Evolutionary conservation across 345 rosid genomes (phyloP), one percentile per base, ranked within the genome.

Genomic region (Diplotaxis tenuifolia): DNA sequence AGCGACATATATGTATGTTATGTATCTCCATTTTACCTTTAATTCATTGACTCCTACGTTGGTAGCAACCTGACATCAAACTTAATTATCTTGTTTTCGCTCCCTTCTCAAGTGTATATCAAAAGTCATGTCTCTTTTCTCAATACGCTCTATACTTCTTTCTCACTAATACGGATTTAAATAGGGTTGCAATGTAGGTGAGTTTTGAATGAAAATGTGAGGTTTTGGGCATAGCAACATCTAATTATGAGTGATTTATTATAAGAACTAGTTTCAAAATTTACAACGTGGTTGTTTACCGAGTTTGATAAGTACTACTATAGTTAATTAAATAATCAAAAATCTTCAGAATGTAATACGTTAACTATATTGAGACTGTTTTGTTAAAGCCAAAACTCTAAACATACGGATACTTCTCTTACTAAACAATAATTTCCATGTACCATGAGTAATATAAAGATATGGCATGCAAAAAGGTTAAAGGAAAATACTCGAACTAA

Each of bases 31-130:
- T 36, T 42, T 75, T 25, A 63, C 52, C 54, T 16, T 70, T 32
- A 12, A 69, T n/a, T n/a, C n/a, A n/a, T 31, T 23, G 65, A 70
- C 70, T 70, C 75, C 60, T 69, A 63, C 68, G 65, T 75, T 56
- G 60, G 70, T 25, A 69, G 40, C 75, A 75, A 68, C 75, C 70
- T 76, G 79, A 68, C 68, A 75, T 61, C 68, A 18, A 62, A 69
- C 49, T 62, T 54, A 62, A 53, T 69, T 68, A 42, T 68, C 57
- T 22, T 68, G 58, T 56, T 75, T 75, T 40, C 62, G 42, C 62
- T 56, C 36, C 36, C 56, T 50, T 68, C 64, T 53, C 57, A 19
- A 61, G 70, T 68, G 59, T 62, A 42, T 67, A 34, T 40, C 62
- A 32, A 34, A 75, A 68, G 73, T 52, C 49, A 68, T 53, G 47